phyloP scores from a whole-genome alignment of 352 stramenopile genomes.

The Phytopythium ostracodes region DNA sequence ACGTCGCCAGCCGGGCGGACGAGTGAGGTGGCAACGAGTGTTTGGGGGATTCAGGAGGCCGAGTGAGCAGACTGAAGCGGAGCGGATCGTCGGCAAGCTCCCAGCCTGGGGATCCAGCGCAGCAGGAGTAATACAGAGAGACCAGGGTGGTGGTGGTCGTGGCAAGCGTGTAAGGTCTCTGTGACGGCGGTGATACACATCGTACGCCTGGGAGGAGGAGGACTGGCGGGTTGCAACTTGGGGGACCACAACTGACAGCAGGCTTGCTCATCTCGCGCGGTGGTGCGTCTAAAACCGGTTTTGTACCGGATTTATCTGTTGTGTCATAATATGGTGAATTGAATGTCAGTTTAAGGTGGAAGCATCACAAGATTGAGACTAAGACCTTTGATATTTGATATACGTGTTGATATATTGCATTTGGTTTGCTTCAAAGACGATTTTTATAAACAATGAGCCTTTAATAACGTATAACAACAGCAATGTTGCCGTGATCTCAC shows the following conservation, averaged over 20 bases:
- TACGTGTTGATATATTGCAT: too few species aligned
- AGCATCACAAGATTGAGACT: background rate
- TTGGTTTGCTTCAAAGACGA: too few species aligned
- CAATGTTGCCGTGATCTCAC: too few species aligned
- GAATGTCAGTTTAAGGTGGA: background rate
- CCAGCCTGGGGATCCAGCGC: background rate
- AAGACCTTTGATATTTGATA: too few species aligned
- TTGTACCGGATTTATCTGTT: background rate
- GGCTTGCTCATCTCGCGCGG: background rate
- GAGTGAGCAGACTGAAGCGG: slow-evolving; percentile 1
- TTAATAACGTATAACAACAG: too few species aligned
- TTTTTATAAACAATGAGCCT: too few species aligned
- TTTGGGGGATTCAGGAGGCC: background rate
- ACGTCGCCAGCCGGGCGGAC: background rate
- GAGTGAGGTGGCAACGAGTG: slow-evolving; percentile 1
- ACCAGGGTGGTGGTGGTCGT: background rate
- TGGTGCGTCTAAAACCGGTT: background rate
- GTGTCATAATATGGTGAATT: background rate
- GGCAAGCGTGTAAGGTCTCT: slow-evolving; percentile 6
- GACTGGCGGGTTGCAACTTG: slow-evolving; percentile 2
- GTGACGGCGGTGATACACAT: background rate
- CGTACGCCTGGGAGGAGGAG: background rate
- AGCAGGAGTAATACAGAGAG: too few species aligned
- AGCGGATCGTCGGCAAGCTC: slow-evolving; percentile 1
- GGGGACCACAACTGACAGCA: background rate